These are phyloP conservation scores for Eutypella sp. DNA, from an alignment of 2,329 filamentous ascomycete genomes.

Conservation along the genomic window DNA sequence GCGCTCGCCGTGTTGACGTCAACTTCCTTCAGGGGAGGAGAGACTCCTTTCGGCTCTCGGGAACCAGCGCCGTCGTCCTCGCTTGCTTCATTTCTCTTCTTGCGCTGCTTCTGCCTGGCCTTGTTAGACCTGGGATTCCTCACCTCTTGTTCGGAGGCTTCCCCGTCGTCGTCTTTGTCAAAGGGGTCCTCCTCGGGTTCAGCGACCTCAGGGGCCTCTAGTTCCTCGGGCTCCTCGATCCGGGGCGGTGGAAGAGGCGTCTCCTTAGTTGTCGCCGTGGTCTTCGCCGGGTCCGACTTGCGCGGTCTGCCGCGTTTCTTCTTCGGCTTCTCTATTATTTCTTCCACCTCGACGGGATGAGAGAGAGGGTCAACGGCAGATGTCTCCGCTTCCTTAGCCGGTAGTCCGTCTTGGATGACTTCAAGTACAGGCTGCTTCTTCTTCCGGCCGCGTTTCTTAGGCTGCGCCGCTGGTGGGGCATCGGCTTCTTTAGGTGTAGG, in stretches of 20 bases:
- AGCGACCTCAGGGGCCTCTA: background rate
- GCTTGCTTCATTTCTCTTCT: too few species aligned
- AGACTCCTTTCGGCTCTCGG: background rate
- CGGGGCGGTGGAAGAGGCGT: too few species aligned
- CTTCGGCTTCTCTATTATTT: slow-evolving; percentile 19
- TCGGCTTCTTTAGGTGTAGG: slow-evolving; percentile 8
- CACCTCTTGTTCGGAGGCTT: background rate
- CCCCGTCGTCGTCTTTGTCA: background rate
- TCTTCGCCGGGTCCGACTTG: slow-evolving; percentile 20
- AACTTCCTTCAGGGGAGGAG: slow-evolving; percentile 18
- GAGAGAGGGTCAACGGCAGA: background rate
- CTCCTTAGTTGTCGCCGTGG: slow-evolving; percentile 2
- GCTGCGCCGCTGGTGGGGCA: slow-evolving; percentile 7
- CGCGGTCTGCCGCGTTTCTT: slow-evolving; percentile 26
- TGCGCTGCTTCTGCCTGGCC: slow-evolving; percentile 4
- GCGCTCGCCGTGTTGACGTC: too few species aligned
- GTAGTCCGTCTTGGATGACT: background rate
- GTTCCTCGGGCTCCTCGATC: too few species aligned
- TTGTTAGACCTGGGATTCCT: slow-evolving; percentile 2
- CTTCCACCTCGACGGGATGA: slow-evolving; percentile 9
- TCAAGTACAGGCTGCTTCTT: slow-evolving; percentile 20
- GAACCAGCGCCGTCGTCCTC: slow-evolving; percentile 1
- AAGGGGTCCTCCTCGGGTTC: slow-evolving; percentile 2
- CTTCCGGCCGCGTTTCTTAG: slow-evolving; percentile 28
- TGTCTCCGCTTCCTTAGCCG: slow-evolving; percentile 1